Percentiles rank a stretch among this genome's conserved stretches.
phyloP scores from a whole-genome alignment of 2,329 filamentous ascomycete genomes.

The Fusarium sublunatum region DNA sequence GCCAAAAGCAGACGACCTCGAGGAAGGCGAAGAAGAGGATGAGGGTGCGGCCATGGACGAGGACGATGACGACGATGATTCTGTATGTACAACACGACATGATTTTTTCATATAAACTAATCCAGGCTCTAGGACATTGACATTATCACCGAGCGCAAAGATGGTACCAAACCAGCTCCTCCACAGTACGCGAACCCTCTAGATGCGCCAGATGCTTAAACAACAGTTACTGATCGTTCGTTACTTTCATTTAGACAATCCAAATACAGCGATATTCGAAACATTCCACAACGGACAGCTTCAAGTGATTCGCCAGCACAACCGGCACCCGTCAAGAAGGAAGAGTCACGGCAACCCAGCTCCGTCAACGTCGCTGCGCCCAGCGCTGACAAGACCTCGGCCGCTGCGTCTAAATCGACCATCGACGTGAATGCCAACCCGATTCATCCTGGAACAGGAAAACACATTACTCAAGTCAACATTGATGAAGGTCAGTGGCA shows the following conservation, averaged over 20 bases:
- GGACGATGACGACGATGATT: slow-evolving; percentile 61
- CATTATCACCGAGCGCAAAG: slow-evolving; percentile 75
- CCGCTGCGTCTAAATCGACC: slow-evolving; percentile 80
- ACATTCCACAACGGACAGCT: slow-evolving; percentile 70
- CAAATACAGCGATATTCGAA: slow-evolving; percentile 72
- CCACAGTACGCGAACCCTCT: slow-evolving; percentile 60
- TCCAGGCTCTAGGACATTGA: slow-evolving; percentile 66
- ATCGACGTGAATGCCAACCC: slow-evolving; percentile 88
- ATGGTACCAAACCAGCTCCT: slow-evolving; percentile 69
- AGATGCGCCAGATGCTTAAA: neutral
- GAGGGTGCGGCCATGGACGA: slow-evolving; percentile 70
- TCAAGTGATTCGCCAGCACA: slow-evolving; percentile 63
- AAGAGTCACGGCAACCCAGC: slow-evolving; percentile 51
- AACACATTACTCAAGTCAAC: slow-evolving; percentile 80
- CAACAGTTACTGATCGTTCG: slow-evolving; percentile 15
- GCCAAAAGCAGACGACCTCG: slow-evolving; percentile 64
- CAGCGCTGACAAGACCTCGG: slow-evolving; percentile 66
- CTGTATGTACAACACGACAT: slow-evolving; percentile 35
- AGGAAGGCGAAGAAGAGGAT: slow-evolving; percentile 73
- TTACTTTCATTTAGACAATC: slow-evolving; percentile 59
- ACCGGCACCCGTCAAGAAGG: slow-evolving; percentile 59
- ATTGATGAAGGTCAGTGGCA: slow-evolving; percentile 71
- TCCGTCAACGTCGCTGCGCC: slow-evolving; percentile 51
- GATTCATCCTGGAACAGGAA: slow-evolving; percentile 80
- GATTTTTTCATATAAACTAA: slow-evolving; percentile 1